Evolutionary conservation across 805 yeast genomes (phyloP).

Genomic region (Ogataea salicorniae): DNA sequence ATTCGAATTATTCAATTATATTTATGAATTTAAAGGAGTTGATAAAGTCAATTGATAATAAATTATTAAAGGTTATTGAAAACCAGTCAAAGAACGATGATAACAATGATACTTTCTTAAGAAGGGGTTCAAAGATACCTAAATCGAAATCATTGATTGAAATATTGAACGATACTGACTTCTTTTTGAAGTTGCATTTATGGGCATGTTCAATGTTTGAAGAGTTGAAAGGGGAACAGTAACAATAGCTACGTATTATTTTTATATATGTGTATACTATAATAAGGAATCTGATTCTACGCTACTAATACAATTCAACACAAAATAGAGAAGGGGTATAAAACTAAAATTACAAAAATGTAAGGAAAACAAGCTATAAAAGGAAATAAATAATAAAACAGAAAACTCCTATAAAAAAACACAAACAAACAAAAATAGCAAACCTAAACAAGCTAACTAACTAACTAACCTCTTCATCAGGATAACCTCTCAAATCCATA

Average conservation of each 20-base stretch:
- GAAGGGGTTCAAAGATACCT: slow-evolving; percentile 47
- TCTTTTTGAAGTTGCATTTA: slow-evolving; percentile 54
- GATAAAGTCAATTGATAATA: slow-evolving; percentile 34
- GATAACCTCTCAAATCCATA: slow-evolving; percentile 61
- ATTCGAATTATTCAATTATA: slow-evolving; percentile 52
- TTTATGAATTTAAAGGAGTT: slow-evolving; percentile 35
- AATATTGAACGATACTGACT: slow-evolving; percentile 46
- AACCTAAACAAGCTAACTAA: neutral
- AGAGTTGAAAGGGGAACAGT: slow-evolving; percentile 4
- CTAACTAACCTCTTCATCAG: slow-evolving; percentile 29
- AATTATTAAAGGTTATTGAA: slow-evolving; percentile 14
- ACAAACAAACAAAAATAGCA: neutral
- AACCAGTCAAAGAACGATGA: slow-evolving; percentile 23
- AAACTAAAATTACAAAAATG: no score
- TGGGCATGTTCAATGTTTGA: slow-evolving; percentile 55
- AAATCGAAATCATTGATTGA: slow-evolving; percentile 53
- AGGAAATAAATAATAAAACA: neutral
- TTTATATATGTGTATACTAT: no score
- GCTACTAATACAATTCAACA: neutral
- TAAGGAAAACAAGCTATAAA: no score
- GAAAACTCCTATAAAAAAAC: neutral
- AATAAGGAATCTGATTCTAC: no score
- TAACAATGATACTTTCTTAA: slow-evolving; percentile 47
- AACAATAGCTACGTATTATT: no score
- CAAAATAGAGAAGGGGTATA: neutral